Evolutionary conservation across 306 rosid genomes (phyloP).

Genomic region (Rosa chinensis): DNA sequence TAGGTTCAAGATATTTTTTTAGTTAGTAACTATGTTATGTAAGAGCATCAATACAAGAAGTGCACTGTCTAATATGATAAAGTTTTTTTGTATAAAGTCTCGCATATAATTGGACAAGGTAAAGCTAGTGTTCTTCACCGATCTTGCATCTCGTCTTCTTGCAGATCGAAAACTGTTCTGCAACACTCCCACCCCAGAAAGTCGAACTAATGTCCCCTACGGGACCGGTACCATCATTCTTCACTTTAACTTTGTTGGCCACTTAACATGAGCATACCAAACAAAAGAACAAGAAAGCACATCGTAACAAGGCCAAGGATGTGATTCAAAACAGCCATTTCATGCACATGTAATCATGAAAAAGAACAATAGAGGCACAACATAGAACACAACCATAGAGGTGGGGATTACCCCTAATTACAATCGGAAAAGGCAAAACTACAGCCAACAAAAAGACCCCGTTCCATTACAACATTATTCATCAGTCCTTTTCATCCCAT

Average conservation of each 20-base stretch:
- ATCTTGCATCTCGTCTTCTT: too few species aligned
- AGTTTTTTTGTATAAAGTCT: too few species aligned
- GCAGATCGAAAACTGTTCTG: not conserved
- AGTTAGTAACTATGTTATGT: too few species aligned
- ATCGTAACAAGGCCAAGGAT: not conserved
- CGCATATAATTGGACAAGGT: too few species aligned
- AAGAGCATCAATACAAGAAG: too few species aligned
- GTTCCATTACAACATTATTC: conserved; percentile 11
- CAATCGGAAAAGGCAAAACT: conserved; percentile 32
- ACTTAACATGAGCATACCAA: not conserved
- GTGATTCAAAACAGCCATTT: conserved; percentile 6
- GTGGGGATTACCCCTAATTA: conserved; percentile 27
- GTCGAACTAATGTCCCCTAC: not conserved
- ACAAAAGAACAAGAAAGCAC: not conserved
- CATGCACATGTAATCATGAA: conserved; percentile 30
- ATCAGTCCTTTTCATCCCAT: conserved; percentile 27
- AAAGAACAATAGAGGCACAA: conserved; percentile 10
- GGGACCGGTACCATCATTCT: not conserved
- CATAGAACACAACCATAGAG: conserved; percentile 5
- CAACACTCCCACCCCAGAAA: not conserved
- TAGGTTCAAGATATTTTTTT: too few species aligned
- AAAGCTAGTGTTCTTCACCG: too few species aligned
- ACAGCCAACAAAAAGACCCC: conserved; percentile 12
- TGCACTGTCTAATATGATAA: too few species aligned
- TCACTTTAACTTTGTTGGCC: not conserved